A percentile compares a stretch with the other conserved stretches of the same genome.
Conservation (phyloP, 108 stramenopile genomes). For the Stephanodiscus minutulus region DNA sequence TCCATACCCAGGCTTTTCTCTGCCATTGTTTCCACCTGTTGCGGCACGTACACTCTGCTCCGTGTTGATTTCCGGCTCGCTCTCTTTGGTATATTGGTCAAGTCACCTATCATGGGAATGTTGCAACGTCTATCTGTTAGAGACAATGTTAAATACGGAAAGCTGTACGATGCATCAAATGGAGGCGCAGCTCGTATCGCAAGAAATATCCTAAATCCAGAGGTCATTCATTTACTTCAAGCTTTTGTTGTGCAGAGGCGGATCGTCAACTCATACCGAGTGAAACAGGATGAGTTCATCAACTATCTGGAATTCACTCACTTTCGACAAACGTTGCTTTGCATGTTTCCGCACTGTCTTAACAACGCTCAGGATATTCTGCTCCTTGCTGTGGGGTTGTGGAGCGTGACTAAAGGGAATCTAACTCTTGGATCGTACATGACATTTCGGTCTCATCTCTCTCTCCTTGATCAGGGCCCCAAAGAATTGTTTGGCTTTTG, state of each 20-base stretch:
- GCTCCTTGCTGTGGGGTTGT: conserved; percentile 15
- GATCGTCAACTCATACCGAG: conserved; percentile 8
- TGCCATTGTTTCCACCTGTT: background rate
- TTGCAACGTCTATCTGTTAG: conserved; percentile 4
- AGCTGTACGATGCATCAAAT: conserved; percentile 19
- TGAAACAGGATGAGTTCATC: conserved; percentile 15
- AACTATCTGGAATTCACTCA: conserved; percentile 22
- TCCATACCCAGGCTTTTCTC: conserved; percentile 1
- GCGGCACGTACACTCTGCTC: background rate
- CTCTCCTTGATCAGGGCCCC: conserved; percentile 19
- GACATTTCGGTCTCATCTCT: conserved; percentile 25
- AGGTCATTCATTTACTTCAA: conserved; percentile 10
- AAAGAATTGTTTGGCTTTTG: conserved; percentile 19
- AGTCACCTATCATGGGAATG: conserved; percentile 13
- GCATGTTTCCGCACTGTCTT: conserved; percentile 12
- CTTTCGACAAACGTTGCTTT: conserved; percentile 29
- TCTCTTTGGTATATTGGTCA: conserved; percentile 10
- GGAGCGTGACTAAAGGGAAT: conserved; percentile 13
- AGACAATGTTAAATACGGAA: conserved; percentile 30
- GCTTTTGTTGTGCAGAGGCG: conserved; percentile 1
- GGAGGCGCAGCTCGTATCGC: conserved; percentile 16
- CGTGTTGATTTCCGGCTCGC: conserved; percentile 16
- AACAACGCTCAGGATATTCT: conserved; percentile 24
- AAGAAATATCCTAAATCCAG: background rate
- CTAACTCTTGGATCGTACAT: conserved; percentile 24